Conservation (phyloP, 306 rosid genomes). For the Quercus berberidifolia region DNA sequence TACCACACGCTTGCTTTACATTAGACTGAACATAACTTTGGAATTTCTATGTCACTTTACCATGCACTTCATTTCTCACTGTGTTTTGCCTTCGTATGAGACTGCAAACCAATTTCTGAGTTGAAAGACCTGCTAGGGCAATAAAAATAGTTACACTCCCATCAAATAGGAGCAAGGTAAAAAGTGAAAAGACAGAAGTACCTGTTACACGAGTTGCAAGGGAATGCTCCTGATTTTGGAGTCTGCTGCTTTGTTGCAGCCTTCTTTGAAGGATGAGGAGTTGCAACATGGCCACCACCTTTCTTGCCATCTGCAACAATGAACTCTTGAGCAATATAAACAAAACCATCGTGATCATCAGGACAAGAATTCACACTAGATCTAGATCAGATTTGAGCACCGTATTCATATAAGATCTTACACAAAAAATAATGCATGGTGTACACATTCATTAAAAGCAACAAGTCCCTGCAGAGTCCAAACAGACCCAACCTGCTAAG, state of each 20-base stretch:
- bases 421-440: not conserved
- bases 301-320: slow-evolving; percentile 38
- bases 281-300: slow-evolving; percentile 42
- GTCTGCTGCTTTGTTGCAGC: slow-evolving; percentile 46
- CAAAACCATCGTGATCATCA: not conserved
- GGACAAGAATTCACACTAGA: not conserved
- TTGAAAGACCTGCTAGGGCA: slow-evolving; percentile 47
- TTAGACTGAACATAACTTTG: not conserved
- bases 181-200: slow-evolving; percentile 5
- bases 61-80: slow-evolving; percentile 31
- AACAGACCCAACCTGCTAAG: not conserved
- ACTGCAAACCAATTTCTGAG: slow-evolving; percentile 55
- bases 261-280: slow-evolving; percentile 69
- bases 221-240: slow-evolving; percentile 42
- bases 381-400: not conserved
- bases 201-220: slow-evolving; percentile 64
- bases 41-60: not conserved
- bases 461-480: not conserved
- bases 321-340: not conserved
- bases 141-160: not conserved
- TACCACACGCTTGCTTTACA: not conserved
- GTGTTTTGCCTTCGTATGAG: slow-evolving; percentile 70
- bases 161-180: not conserved
- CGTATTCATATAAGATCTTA: not conserved
- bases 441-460: not conserved